Conservation (phyloP, 305 asterid species). For the Petunia hybrid region DNA sequence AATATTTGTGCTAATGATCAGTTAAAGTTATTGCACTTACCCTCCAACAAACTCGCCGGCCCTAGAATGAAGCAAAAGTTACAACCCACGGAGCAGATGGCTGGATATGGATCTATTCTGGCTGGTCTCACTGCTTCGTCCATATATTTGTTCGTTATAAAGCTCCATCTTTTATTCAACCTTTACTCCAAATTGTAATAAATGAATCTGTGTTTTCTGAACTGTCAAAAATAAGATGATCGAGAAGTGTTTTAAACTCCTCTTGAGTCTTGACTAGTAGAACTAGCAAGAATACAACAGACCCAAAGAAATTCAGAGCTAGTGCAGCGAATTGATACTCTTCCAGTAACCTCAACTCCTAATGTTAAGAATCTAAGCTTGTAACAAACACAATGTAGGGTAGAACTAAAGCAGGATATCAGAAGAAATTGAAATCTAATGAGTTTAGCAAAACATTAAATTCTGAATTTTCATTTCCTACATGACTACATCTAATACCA, state of each 20-base stretch:
- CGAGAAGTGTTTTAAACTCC: not conserved
- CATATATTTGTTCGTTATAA: not conserved
- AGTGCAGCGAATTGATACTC: not conserved
- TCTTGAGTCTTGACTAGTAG: not conserved
- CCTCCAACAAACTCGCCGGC: not conserved
- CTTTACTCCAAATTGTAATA: not conserved
- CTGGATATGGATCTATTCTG: conserved; percentile 1
- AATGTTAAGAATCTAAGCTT: not conserved
- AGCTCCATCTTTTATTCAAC: not conserved
- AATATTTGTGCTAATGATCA: not conserved
- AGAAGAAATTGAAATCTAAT: not conserved
- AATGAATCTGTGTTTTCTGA: not conserved
- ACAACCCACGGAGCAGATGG: not conserved
- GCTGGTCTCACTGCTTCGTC: not conserved
- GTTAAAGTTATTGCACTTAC: not conserved
- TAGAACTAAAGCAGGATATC: not conserved
- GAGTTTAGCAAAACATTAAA: not conserved
- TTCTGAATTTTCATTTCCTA: not conserved
- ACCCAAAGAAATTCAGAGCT: not conserved
- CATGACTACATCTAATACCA: not conserved
- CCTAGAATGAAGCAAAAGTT: not conserved
- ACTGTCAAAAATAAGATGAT: not conserved
- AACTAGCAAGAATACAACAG: not conserved
- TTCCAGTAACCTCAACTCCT: not conserved
- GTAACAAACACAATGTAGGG: not conserved